Evolutionary conservation across 306 rosid species (phyloP).

Genomic region (Albizia julibrissin): DNA sequence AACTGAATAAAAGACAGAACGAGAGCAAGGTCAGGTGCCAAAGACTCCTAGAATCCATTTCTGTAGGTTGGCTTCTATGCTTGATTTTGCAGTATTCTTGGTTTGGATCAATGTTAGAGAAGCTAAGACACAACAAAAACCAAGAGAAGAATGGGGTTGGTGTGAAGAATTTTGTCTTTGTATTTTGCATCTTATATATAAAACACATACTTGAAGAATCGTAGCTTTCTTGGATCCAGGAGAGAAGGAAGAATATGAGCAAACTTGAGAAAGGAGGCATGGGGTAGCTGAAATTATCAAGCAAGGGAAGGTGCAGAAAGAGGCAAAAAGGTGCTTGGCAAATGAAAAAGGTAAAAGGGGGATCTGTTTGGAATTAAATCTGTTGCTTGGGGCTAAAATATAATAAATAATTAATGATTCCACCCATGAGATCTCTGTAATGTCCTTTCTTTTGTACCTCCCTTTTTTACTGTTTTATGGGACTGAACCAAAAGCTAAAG

Average conservation of each 20-base stretch:
- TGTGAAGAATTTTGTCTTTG: slow-evolving; percentile 48
- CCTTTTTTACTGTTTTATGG: slow-evolving; percentile 55
- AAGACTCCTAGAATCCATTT: slow-evolving; percentile 58
- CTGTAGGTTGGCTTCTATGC: slow-evolving; percentile 36
- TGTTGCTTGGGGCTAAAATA: slow-evolving; percentile 33
- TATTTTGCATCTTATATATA: slow-evolving; percentile 38
- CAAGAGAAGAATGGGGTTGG: slow-evolving; percentile 40
- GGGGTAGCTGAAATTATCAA: slow-evolving; percentile 69
- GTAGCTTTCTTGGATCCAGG: slow-evolving; percentile 81
- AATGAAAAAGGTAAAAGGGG: slow-evolving; percentile 60
- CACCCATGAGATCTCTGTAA: slow-evolving; percentile 4
- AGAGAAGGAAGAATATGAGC: slow-evolving; percentile 83
- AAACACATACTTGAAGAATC: slow-evolving; percentile 56
- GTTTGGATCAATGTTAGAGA: slow-evolving; percentile 47
- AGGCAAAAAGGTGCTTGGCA: slow-evolving; percentile 36
- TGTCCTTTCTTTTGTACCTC: slow-evolving; percentile 27
- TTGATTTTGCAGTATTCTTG: slow-evolving; percentile 34
- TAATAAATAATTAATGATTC: background rate
- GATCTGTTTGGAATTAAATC: slow-evolving; percentile 52
- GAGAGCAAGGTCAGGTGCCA: slow-evolving; percentile 51
- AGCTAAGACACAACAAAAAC: slow-evolving; percentile 49
- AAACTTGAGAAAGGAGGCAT: slow-evolving; percentile 97
- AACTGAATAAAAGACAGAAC: slow-evolving; percentile 55
- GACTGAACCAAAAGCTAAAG: slow-evolving; percentile 69
- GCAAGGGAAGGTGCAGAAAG: slow-evolving; percentile 81